Evolutionary conservation across 2,329 filamentous ascomycete genomes (phyloP), one percentile per base, ranked within the genome.

Genomic region (Coniochaeta pulveracea): DNA sequence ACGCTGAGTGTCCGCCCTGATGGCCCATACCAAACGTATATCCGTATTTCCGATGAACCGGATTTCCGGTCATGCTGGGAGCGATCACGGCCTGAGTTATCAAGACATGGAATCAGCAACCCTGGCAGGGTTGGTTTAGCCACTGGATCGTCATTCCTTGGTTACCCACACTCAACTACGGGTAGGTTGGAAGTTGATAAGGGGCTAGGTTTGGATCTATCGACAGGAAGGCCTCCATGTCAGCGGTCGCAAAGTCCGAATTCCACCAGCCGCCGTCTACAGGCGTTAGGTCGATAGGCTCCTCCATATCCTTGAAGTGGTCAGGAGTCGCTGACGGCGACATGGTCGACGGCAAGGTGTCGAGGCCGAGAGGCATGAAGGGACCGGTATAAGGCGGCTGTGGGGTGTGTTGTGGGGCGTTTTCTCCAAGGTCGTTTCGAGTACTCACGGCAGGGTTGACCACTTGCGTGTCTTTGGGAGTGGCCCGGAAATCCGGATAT

Each of bases 201-300:
- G n/a, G n/a, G n/a, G n/a, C n/a, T n/a, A n/a, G 48, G 15, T 43
- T 40, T 11, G 50, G 40, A 14, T 52, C 49, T 14, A 52, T 46
- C 17, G 49, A 52, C 25, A 52, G 25, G 26, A 52, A 52, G 1
- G 50, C 47, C 28, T 52, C 50, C 46, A 52, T 51, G 25, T 53
- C 51, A 47, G 50, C 52, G 4, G 43, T 46, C 6, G 44, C 47
- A 37, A 53, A 52, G 36, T 52, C 47, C 32, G 51, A 47, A 15
- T 49, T 42, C 44, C 49, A 50, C 26, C 3, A 11, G 3, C 49
- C 50, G 5, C 45, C 42, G 34, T 52, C 50, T 18, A 44, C 47
- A 16, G 47, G 43, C 12, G 47, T 50, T 4, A 51, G 47, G 15
- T 52, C 49, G 57, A 58, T 3, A 64, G 45, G 34, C 60, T 58